phyloP scores from a whole-genome alignment of 164 flowering plant genomes.

The Platanus orientalis region DNA sequence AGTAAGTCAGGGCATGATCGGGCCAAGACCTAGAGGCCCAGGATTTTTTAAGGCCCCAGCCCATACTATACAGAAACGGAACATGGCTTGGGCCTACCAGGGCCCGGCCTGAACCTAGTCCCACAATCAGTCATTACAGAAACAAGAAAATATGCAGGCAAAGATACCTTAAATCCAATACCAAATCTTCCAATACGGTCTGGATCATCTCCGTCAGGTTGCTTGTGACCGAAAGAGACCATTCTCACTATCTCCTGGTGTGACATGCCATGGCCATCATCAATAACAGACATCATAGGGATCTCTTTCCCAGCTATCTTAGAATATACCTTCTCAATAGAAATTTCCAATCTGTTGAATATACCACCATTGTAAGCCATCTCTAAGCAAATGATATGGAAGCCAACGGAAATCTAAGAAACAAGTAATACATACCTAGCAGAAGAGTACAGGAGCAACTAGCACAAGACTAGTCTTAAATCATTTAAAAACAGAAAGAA shows the following conservation, averaged over 20 bases:
- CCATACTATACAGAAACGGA: no score
- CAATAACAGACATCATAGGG: constrained; percentile 49
- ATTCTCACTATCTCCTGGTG: constrained; percentile 44
- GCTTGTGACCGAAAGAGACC: constrained; percentile 50
- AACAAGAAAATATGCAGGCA: neutral
- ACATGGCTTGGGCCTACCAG: no score
- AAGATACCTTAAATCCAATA: constrained; percentile 56
- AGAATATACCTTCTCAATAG: constrained; percentile 29
- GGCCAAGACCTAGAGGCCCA: no score
- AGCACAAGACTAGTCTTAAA: neutral
- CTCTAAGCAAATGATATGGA: neutral
- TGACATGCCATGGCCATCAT: constrained; percentile 63
- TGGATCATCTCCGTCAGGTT: constrained; percentile 40
- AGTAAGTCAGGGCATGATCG: no score
- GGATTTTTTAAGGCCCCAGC: no score
- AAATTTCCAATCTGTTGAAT: constrained; percentile 37
- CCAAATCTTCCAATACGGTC: constrained; percentile 59
- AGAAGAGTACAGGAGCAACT: no score
- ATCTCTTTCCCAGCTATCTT: constrained; percentile 29
- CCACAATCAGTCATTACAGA: no score
- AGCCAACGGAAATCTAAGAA: neutral
- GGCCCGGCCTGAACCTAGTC: no score
- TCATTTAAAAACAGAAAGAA: neutral
- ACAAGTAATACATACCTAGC: neutral
- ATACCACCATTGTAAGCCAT: neutral